Base-by-base conservation (phyloP, 2,329 filamentous ascomycete genomes). In the Fusarium nelsonii region DNA sequence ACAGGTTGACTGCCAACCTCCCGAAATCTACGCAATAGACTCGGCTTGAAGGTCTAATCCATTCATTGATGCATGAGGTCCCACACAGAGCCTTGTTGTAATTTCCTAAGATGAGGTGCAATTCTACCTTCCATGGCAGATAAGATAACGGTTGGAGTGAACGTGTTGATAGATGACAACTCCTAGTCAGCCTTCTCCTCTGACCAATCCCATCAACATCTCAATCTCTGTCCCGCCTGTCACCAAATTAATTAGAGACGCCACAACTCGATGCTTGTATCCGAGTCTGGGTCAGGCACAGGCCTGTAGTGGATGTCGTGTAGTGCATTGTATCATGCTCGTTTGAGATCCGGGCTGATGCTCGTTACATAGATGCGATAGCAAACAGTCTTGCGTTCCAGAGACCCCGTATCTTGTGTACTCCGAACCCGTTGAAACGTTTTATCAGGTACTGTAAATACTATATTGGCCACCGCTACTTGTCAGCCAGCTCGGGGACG, bases 41-140 rank as follows among this genome's bases (percentile, higher is more conserved):
- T 70, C 67, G 58, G 64, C 26, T 30, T 30, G 30, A 30, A 30
- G 30, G 30, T 30, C 30, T 73, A 59, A 54, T 64, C 44, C 62
- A 53, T 65, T 48, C 62, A 53, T 65, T 48, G 48, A 43, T 49
- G 62, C 68, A 39, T 23, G 10, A 67, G 66, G 52, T 69, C 73
- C 48, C 73, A 73, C 71, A 43, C 54, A 62, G 49, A 68, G 40
- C 51, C n/a, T 45, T 52, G 57, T 45, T 50, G 70, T 51, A 75
- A 75, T 75, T 75, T 75, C 73, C 68, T 73, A 72, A 75, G 73
- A 75, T 75, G 73, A 75, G 68, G 43, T 62, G 59, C 55, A 75
- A 73, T 74, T 69, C 63, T 61, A 72, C 46, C 45, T 63, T 60
- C 52, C 59, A 63, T 54, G 60, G 36, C 34, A 65, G 54, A 62